A percentile compares a stretch with the other conserved stretches of the same genome.
Evolutionary conservation across 305 asterid genomes (phyloP).

Genomic region (Rubia peregrina): DNA sequence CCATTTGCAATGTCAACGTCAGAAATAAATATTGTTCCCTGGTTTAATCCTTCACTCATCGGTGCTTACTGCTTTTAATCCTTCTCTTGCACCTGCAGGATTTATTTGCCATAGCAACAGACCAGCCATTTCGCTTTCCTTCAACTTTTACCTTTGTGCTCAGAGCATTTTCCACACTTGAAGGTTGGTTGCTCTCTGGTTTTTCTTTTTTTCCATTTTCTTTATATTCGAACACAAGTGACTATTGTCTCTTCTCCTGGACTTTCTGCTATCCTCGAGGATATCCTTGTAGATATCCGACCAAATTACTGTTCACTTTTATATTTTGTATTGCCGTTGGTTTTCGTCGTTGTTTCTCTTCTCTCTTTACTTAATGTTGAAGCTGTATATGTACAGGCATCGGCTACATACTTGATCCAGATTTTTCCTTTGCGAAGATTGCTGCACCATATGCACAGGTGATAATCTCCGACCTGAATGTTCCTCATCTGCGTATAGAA

Average conservation of each 20-base stretch:
- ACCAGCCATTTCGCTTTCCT: slow-evolving; percentile 95
- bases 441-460: slow-evolving; percentile 98
- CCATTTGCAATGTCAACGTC: neutral
- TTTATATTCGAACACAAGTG: neutral
- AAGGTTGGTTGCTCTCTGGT: slow-evolving; percentile 52
- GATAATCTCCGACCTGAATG: neutral
- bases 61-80: slow-evolving; percentile 4
- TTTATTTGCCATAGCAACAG: slow-evolving; percentile 92
- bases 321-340: neutral
- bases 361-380: neutral
- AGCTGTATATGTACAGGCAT: slow-evolving; percentile 44
- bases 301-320: neutral
- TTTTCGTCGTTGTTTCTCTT: neutral
- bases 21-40: neutral
- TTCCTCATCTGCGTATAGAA: neutral
- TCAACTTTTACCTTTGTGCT: slow-evolving; percentile 84
- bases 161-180: slow-evolving; percentile 91
- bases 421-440: slow-evolving; percentile 81
- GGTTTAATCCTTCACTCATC: neutral
- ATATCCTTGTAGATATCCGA: too few relatives aligned
- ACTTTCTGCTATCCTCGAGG: neutral
- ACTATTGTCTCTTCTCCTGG: neutral
- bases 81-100: slow-evolving; percentile 46
- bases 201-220: neutral
- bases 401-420: slow-evolving; percentile 74